A percentile compares a stretch with the other conserved stretches of the same genome.
These are phyloP conservation scores for Rhodotorula paludigena DNA, from an alignment of 768 basidiomycete species.

Conservation along the genomic window DNA sequence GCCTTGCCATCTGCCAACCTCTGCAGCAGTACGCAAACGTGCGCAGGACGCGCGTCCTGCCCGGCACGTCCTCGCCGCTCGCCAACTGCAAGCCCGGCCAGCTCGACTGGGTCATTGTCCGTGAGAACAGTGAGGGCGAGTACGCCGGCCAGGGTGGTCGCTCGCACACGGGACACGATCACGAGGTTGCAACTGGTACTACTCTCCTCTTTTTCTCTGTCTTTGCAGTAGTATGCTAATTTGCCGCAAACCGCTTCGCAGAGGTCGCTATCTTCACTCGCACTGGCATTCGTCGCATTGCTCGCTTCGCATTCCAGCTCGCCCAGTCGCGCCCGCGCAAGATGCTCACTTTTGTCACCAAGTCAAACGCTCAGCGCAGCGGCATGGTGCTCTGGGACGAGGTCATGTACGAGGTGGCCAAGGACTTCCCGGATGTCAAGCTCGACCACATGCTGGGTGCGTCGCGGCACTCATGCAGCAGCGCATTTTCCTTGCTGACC, in stretches of 20 bases:
- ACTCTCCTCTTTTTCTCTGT: not conserved
- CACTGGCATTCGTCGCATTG: conserved; percentile 53
- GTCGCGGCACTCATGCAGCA: conserved; percentile 38
- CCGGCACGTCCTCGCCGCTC: conserved; percentile 54
- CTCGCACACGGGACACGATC: conserved; percentile 44
- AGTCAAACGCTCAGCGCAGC: conserved; percentile 44
- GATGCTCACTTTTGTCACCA: conserved; percentile 56
- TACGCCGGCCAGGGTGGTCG: conserved; percentile 54
- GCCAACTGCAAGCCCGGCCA: conserved; percentile 51
- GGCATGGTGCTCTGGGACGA: conserved; percentile 47
- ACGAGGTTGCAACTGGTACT: conserved; percentile 47
- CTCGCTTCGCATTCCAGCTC: conserved; percentile 57
- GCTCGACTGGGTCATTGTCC: conserved; percentile 57
- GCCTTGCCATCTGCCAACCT: conserved; percentile 55
- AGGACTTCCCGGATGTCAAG: conserved; percentile 56
- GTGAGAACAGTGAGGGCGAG: conserved; percentile 60
- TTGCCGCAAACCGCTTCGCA: conserved; percentile 25
- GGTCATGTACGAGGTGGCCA: conserved; percentile 52
- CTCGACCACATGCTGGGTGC: conserved; percentile 46
- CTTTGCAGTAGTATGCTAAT: not conserved
- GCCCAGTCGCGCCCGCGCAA: conserved; percentile 55
- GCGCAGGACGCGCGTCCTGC: conserved; percentile 53
- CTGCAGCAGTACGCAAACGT: conserved; percentile 53
- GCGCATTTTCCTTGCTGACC: too few species aligned
- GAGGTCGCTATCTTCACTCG: conserved; percentile 54